Conservation (phyloP, 345 rosid genomes). For the Aquilaria malaccensis region DNA sequence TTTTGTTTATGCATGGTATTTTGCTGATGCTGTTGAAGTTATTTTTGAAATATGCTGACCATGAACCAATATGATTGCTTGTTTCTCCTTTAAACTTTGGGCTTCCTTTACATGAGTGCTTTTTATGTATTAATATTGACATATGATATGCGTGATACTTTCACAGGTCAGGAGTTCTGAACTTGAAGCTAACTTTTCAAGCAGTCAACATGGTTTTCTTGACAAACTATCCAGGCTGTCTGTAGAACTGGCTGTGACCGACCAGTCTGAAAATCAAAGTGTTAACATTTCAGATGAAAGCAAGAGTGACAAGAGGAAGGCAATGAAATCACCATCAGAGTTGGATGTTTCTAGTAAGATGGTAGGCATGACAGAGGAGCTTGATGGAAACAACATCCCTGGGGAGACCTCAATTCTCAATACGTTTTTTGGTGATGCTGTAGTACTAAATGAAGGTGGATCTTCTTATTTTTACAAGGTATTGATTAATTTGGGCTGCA, state of each 20-base stretch:
- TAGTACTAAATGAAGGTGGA: slow-evolving; percentile 39
- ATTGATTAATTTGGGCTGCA: slow-evolving; percentile 3
- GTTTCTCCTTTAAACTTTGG: background rate
- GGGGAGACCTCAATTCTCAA: slow-evolving; percentile 61
- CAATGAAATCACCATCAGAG: slow-evolving; percentile 27
- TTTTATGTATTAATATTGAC: background rate
- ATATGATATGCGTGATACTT: background rate
- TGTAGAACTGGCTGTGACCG: slow-evolving; percentile 25
- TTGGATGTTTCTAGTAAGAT: slow-evolving; percentile 31
- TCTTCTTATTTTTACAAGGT: slow-evolving; percentile 44
- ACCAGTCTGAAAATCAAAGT: slow-evolving; percentile 32
- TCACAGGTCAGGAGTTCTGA: slow-evolving; percentile 46
- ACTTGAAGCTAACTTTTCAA: slow-evolving; percentile 35
- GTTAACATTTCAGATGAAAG: slow-evolving; percentile 19
- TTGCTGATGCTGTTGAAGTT: background rate
- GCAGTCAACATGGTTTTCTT: slow-evolving; percentile 29
- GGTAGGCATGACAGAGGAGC: slow-evolving; percentile 19
- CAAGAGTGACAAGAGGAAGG: slow-evolving; percentile 18
- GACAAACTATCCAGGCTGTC: slow-evolving; percentile 21
- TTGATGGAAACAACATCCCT: slow-evolving; percentile 29
- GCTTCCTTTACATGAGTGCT: background rate
- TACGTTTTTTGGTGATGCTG: slow-evolving; percentile 58
- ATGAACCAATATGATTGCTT: background rate
- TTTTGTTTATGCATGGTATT: background rate
- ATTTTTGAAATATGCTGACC: background rate